Evolutionary conservation across 495 filamentous ascomycete genomes (phyloP).

Genomic region (Neurospora sp.): DNA sequence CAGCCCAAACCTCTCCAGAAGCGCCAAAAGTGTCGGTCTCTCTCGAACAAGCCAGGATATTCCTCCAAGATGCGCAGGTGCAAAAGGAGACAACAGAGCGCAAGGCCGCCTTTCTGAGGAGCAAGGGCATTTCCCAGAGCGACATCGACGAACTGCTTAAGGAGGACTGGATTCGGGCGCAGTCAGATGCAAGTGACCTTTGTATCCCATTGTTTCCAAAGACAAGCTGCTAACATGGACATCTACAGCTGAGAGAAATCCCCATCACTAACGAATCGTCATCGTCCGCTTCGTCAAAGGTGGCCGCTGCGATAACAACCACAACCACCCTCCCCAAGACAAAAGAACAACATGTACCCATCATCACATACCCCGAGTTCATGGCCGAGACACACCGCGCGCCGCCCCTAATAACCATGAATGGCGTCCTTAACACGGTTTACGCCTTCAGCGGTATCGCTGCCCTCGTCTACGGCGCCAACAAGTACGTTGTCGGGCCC

Average conservation of each 20-base stretch:
- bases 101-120: conserved; percentile 69
- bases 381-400: conserved; percentile 54
- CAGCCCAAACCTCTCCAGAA: conserved; percentile 4
- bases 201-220: not conserved
- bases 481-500: conserved; percentile 69
- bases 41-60: conserved; percentile 62
- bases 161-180: conserved; percentile 20
- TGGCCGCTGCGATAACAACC: not conserved
- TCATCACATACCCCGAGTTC: conserved; percentile 97
- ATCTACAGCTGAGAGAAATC: not conserved
- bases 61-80: conserved; percentile 74
- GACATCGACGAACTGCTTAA: conserved; percentile 62
- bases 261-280: conserved; percentile 2
- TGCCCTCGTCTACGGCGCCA: conserved; percentile 67
- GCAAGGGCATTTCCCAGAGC: conserved; percentile 59
- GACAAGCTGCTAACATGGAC: not conserved
- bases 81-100: conserved; percentile 56
- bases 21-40: conserved; percentile 28
- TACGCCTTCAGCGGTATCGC: conserved; percentile 65
- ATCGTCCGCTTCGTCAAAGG: not conserved
- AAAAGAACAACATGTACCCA: conserved; percentile 57
- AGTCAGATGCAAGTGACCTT: conserved; percentile 21
- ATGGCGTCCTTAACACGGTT: conserved; percentile 63
- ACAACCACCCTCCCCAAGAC: conserved; percentile 11
- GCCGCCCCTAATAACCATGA: conserved; percentile 65